Evolutionary conservation across 441 rosid genomes (phyloP).

Genomic region (Rhodomyrtus psidioides): DNA sequence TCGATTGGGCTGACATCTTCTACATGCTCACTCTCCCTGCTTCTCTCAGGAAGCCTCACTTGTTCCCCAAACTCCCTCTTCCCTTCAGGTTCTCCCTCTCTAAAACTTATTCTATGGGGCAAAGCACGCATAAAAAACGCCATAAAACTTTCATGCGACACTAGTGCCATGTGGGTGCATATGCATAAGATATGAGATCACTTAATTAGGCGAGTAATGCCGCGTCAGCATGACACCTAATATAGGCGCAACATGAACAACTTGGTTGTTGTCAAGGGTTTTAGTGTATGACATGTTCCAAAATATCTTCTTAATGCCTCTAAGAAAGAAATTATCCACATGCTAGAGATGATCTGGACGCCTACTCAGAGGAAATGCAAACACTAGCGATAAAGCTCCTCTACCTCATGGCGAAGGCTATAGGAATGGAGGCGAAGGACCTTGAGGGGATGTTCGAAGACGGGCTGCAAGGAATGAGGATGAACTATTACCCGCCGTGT

Average conservation of each 20-base stretch:
- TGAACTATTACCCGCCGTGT: conserved; percentile 8
- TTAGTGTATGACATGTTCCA: not conserved
- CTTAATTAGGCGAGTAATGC: not conserved
- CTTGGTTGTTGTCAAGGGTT: not conserved
- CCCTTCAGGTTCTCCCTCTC: not conserved
- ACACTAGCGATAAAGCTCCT: not conserved
- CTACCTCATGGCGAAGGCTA: not conserved
- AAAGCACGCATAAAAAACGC: too few species aligned
- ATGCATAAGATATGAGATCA: not conserved
- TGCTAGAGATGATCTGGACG: not conserved
- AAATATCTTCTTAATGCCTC: not conserved
- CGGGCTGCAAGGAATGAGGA: not conserved
- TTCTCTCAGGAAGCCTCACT: not conserved
- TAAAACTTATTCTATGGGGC: too few species aligned
- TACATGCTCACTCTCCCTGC: not conserved
- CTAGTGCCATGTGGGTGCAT: not conserved
- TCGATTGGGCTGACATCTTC: conserved; percentile 8
- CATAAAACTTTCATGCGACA: not conserved
- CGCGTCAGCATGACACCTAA: not conserved
- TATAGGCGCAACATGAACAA: fast-evolving
- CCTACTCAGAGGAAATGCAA: not conserved
- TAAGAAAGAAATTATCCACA: not conserved
- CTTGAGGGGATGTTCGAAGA: not conserved
- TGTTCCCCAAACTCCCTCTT: not conserved
- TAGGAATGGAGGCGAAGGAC: not conserved